Conservation (phyloP, 495 filamentous ascomycete genomes). For the Aspergillus olivimuriae region DNA sequence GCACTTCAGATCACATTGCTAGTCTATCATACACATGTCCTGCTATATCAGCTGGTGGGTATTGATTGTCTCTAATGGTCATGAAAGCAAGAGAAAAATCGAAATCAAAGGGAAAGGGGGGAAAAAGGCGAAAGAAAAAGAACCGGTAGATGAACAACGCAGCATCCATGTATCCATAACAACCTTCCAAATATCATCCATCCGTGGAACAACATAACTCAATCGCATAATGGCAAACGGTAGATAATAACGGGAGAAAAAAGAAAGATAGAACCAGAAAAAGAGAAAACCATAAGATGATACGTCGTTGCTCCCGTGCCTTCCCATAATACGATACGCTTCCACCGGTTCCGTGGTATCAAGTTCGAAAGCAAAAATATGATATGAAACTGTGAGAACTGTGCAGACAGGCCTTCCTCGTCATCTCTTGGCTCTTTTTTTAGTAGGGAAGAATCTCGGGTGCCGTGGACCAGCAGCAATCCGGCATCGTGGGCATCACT, state of each 20-base stretch:
- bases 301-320: background rate
- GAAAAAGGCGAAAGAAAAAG: too few species aligned
- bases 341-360: constrained; percentile 14
- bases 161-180: background rate
- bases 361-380: background rate
- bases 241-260: background rate
- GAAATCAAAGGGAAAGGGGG: too few species aligned
- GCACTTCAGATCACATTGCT: background rate
- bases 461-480: too few species aligned
- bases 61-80: constrained; percentile 5
- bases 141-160: too few species aligned
- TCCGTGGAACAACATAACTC: constrained; percentile 2
- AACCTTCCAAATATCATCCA: constrained; percentile 2
- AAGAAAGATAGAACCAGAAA: constrained; percentile 1
- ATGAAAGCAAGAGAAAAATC: background rate
- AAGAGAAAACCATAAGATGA: background rate
- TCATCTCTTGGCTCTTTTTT: background rate
- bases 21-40: constrained; percentile 1
- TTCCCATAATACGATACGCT: too few species aligned
- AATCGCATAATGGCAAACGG: too few species aligned
- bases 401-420: background rate
- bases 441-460: too few species aligned
- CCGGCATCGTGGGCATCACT: too few species aligned
- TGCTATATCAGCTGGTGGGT: constrained; percentile 3
- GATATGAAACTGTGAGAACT: background rate